Percentiles rank a stretch among this genome's conserved stretches.
These are phyloP conservation scores for Entonaema liquescens DNA, from an alignment of 495 filamentous ascomycete species.

Conservation along the genomic window DNA sequence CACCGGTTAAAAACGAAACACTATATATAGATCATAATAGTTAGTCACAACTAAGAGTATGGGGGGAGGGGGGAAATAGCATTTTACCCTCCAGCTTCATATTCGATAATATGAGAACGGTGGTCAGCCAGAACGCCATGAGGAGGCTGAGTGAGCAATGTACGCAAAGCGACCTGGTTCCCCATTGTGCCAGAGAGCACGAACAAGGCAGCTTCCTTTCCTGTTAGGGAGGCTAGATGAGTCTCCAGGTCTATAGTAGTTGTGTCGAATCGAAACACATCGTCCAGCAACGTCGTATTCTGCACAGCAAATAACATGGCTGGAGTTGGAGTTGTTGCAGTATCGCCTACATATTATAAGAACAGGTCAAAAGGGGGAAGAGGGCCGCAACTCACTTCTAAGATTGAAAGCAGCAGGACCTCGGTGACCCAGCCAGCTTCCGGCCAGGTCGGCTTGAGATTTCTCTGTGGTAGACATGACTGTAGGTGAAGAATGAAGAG, in stretches of 20 bases:
- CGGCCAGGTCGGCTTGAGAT: slow-evolving; percentile 12
- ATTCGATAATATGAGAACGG: slow-evolving; percentile 70
- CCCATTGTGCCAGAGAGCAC: slow-evolving; percentile 93
- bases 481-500: slow-evolving; percentile 9
- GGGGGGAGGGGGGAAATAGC: neutral
- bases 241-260: slow-evolving; percentile 77
- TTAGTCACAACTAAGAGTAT: slow-evolving; percentile 10
- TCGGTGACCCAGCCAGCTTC: slow-evolving; percentile 52
- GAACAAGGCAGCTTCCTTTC: slow-evolving; percentile 76
- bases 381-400: slow-evolving; percentile 48
- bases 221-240: slow-evolving; percentile 73
- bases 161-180: slow-evolving; percentile 77
- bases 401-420: slow-evolving; percentile 55
- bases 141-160: slow-evolving; percentile 74
- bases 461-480: slow-evolving; percentile 6
- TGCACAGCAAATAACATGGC: slow-evolving; percentile 77
- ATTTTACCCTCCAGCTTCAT: slow-evolving; percentile 74
- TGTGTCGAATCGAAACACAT: slow-evolving; percentile 84
- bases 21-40: slow-evolving; percentile 32
- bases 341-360: slow-evolving; percentile 64
- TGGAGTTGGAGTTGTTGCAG: slow-evolving; percentile 83
- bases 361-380: slow-evolving; percentile 1
- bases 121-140: slow-evolving; percentile 75
- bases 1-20: slow-evolving; percentile 64
- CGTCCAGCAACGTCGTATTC: slow-evolving; percentile 72